Evolutionary conservation across 2,329 filamentous ascomycete species (phyloP), one percentile per base, ranked within the genome.

Genomic region (Fusarium buharicum): DNA sequence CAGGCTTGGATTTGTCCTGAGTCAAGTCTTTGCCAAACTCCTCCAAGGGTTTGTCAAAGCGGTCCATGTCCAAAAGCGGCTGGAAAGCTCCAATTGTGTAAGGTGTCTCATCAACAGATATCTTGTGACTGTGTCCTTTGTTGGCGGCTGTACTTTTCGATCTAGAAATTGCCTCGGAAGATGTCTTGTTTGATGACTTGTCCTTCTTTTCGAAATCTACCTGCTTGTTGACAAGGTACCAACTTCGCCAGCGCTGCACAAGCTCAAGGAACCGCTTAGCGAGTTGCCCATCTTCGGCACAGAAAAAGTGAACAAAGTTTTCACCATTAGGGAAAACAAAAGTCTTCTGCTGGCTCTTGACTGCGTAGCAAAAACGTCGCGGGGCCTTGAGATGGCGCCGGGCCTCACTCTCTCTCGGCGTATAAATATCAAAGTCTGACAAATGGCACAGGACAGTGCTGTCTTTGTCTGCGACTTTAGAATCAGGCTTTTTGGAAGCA

Each of bases 251-350:
- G 34, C 78, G 79, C 60, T 97, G 92, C 2, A 96, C 82, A 20
- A 84, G 82, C 14, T 84, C 80, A 70, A 90, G 88, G 77, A 94
- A 97, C 13, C 80, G 78, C n/a, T 84, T 82, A 1, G 91, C 91
- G 1, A 87, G 75, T 1, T 79, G 74, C 6, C 83, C 78, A 68
- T 97, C 91, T 39, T 92, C 91, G 2, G 90, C 92, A 55, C 87
- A 89, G 77, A 98, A 96, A 76, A 94, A 97, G 72, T 98, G 94
- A 4, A 96, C 90, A 72, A 92, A 98, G 67, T 94, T 94, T 47
- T 91, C 88, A 4, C 89, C 90, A 50, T 89, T 89, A 50, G 92
- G 79, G 70, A 97, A 97, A 70, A 96, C 88, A 55, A 86, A 87
- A 0, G 90, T 90, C 75, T 94, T 96, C 72, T 97, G 90, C 77